A percentile compares a stretch with the other conserved stretches of the same genome.
Evolutionary conservation across 2,329 filamentous ascomycete genomes (phyloP).

Genomic region (Colletotrichum trifolii): DNA sequence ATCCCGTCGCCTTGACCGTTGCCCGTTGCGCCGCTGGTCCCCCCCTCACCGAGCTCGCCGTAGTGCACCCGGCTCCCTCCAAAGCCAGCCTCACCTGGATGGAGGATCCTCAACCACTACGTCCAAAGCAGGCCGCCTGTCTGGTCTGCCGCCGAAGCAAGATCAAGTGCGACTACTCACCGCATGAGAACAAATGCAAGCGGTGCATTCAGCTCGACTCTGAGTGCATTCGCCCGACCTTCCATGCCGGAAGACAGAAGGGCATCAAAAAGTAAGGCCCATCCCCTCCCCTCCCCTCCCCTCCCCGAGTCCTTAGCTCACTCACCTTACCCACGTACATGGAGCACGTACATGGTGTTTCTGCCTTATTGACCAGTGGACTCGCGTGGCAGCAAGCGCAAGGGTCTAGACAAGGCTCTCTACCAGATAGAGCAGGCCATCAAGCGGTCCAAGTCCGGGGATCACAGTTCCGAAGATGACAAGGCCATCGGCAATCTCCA

Average conservation of each 20-base stretch:
- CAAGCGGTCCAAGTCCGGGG: constrained; percentile 62
- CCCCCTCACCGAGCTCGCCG: constrained; percentile 28
- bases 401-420: constrained; percentile 78
- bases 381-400: constrained; percentile 69
- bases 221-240: constrained; percentile 77
- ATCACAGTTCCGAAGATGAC: constrained; percentile 56
- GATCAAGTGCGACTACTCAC: constrained; percentile 72
- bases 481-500: constrained; percentile 58
- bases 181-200: constrained; percentile 65
- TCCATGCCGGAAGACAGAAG: constrained; percentile 78
- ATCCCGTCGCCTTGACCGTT: constrained; percentile 3
- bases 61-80: constrained; percentile 32
- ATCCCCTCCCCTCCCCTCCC: neutral
- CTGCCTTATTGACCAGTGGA: constrained; percentile 29
- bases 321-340: neutral
- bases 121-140: constrained; percentile 63
- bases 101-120: constrained; percentile 35
- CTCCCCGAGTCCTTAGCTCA: neutral
- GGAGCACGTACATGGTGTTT: constrained; percentile 5
- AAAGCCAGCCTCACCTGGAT: constrained; percentile 36
- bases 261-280: constrained; percentile 79
- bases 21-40: constrained; percentile 17
- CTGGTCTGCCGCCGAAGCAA: constrained; percentile 74
- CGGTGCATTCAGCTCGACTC: constrained; percentile 67
- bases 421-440: constrained; percentile 79